These are phyloP conservation scores for Pyricularia pennisetigena DNA, from an alignment of 2,329 filamentous ascomycete genomes.

Conservation along the genomic window DNA sequence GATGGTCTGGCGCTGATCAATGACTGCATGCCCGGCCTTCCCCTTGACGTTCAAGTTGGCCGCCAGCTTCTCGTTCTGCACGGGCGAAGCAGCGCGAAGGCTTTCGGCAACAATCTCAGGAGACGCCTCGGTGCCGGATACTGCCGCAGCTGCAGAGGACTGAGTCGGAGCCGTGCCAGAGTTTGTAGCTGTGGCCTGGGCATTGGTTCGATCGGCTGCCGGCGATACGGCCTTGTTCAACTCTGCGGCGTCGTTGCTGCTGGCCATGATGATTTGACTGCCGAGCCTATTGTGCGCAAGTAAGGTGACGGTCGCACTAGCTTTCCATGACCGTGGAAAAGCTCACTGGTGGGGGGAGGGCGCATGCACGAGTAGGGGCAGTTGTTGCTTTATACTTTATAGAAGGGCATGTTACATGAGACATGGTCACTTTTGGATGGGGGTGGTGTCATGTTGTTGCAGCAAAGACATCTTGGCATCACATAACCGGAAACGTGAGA, in stretches of 20 bases:
- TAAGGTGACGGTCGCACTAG: not conserved
- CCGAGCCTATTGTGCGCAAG: not conserved
- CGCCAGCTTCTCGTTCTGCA: not conserved
- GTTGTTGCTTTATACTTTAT: not conserved
- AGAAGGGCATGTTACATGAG: not conserved
- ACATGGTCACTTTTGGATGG: not conserved
- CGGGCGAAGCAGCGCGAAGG: not conserved
- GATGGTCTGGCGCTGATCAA: slow-evolving; percentile 3
- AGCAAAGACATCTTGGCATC: too few species aligned
- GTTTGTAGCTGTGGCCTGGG: too few species aligned
- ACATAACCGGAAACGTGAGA: too few species aligned
- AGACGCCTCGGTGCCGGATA: not conserved
- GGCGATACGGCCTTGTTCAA: not conserved
- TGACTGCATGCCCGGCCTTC: slow-evolving; percentile 1
- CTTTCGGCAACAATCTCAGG: not conserved
- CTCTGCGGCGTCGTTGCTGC: not conserved
- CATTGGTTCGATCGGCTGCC: not conserved
- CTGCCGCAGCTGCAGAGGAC: not conserved
- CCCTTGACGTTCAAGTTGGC: not conserved
- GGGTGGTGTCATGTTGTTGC: not conserved
- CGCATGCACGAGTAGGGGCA: not conserved
- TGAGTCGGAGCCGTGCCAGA: not conserved
- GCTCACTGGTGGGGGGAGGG: not conserved
- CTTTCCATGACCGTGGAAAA: not conserved
- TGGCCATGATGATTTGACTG: not conserved